Evolutionary conservation across 352 stramenopile species (phyloP).

Genomic region (Blastocystis sp.): DNA sequence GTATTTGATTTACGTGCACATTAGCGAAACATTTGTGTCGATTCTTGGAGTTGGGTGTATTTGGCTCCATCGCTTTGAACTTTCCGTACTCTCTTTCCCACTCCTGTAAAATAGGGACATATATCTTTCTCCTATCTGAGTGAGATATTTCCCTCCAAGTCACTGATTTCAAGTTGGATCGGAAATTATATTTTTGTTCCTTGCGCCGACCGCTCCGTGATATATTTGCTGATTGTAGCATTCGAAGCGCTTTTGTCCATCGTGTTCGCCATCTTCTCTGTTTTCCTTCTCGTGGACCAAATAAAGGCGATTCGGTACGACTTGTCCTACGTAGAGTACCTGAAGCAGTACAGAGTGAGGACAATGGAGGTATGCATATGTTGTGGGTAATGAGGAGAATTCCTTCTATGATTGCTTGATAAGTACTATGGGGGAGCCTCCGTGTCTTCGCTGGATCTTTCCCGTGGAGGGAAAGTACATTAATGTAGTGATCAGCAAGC

Average conservation of each 20-base stretch:
- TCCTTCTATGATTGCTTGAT: constrained; percentile 28
- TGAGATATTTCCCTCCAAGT: not conserved
- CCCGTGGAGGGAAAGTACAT: constrained; percentile 19
- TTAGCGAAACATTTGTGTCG: constrained; percentile 8
- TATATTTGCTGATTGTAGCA: not conserved
- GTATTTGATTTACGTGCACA: constrained; percentile 45
- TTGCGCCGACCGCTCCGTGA: not conserved
- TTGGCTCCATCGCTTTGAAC: not conserved
- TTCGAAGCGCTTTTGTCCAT: constrained; percentile 8
- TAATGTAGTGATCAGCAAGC: not conserved
- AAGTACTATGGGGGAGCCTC: constrained; percentile 46
- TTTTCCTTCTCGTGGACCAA: constrained; percentile 10
- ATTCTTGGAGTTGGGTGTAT: constrained; percentile 10
- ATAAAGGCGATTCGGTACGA: constrained; percentile 47
- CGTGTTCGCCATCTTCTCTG: not conserved
- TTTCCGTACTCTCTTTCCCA: not conserved
- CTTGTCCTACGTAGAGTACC: constrained; percentile 40
- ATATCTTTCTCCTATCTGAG: not conserved
- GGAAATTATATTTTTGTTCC: not conserved
- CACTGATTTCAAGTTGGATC: not conserved
- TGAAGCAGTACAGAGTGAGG: constrained; percentile 24
- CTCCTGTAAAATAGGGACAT: not conserved
- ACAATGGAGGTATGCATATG: not conserved
- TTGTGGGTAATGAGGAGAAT: not conserved
- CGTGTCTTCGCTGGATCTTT: not conserved